A percentile compares a stretch with the other conserved stretches of the same genome.
Evolutionary conservation across 169 alveolate species (phyloP).

Genomic region (Plasmodium coatneyi): DNA sequence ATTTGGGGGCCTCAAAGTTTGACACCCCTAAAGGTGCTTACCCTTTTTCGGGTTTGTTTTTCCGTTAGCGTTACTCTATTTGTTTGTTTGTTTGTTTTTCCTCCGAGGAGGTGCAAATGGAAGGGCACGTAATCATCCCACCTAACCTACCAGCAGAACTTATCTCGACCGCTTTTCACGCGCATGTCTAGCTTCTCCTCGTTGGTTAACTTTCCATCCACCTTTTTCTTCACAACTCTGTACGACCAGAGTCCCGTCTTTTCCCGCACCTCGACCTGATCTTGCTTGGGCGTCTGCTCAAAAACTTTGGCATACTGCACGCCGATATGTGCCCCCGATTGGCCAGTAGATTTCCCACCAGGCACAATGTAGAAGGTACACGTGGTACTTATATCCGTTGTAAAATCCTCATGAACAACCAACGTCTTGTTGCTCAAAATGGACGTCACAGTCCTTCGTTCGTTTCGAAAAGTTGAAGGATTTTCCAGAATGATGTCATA

Average conservation of each 20-base stretch:
- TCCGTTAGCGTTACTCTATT: neutral
- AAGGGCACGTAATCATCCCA: neutral
- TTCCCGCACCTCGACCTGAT: slow-evolving; percentile 78
- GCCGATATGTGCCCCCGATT: slow-evolving; percentile 1
- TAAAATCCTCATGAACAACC: slow-evolving; percentile 77
- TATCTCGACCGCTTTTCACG: slow-evolving; percentile 82
- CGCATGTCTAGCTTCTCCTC: slow-evolving; percentile 84
- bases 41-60: neutral
- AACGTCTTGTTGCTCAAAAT: slow-evolving; percentile 81
- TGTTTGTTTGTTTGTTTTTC: neutral
- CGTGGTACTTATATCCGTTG: slow-evolving; percentile 82
- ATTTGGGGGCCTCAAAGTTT: neutral
- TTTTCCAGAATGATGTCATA: slow-evolving; percentile 77
- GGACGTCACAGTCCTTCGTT: slow-evolving; percentile 75
- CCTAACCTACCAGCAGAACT: slow-evolving; percentile 80
- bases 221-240: slow-evolving; percentile 80
- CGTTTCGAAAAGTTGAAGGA: slow-evolving; percentile 78
- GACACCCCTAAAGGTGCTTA: neutral
- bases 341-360: neutral
- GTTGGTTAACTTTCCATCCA: slow-evolving; percentile 79
- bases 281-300: slow-evolving; percentile 24
- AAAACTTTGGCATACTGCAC: slow-evolving; percentile 52
- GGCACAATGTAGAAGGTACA: slow-evolving; percentile 67
- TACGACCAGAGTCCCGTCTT: slow-evolving; percentile 86
- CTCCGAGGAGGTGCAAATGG: neutral